Conservation (phyloP, 1,139 yeast genomes). For the Pichia inconspicua region DNA sequence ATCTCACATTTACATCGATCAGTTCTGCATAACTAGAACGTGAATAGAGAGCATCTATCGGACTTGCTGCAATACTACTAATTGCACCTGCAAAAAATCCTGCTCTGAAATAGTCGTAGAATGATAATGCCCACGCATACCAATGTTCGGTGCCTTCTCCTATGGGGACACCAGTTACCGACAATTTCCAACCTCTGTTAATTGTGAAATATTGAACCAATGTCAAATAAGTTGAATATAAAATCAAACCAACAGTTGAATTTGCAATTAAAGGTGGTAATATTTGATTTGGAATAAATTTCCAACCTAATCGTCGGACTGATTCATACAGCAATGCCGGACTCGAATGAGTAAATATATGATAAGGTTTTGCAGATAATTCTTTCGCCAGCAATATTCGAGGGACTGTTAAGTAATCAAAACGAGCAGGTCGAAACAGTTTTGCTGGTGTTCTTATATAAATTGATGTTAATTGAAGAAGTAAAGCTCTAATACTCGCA, state of each 20-base stretch:
- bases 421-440: slow-evolving; percentile 80
- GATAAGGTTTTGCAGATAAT: slow-evolving; percentile 51
- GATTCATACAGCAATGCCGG: slow-evolving; percentile 68
- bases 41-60: slow-evolving; percentile 84
- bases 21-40: slow-evolving; percentile 72
- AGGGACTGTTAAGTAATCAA: slow-evolving; percentile 71
- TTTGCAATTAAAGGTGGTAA: slow-evolving; percentile 85
- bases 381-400: slow-evolving; percentile 43
- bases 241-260: slow-evolving; percentile 75
- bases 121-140: slow-evolving; percentile 13
- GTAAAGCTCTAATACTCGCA: slow-evolving; percentile 76
- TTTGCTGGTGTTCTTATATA: slow-evolving; percentile 79
- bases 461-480: slow-evolving; percentile 71
- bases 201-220: slow-evolving; percentile 32
- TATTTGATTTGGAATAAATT: slow-evolving; percentile 73
- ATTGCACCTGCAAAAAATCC: slow-evolving; percentile 82
- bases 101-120: slow-evolving; percentile 51
- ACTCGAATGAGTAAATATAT: slow-evolving; percentile 66
- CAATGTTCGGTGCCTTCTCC: slow-evolving; percentile 10
- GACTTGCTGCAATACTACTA: slow-evolving; percentile 90
- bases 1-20: slow-evolving; percentile 54
- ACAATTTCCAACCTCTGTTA: slow-evolving; percentile 21
- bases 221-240: slow-evolving; percentile 73
- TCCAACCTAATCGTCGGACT: slow-evolving; percentile 74
- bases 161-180: slow-evolving; percentile 6